Base-by-base conservation (phyloP, 2,329 filamentous ascomycete species). In the Penicillium sp. region DNA sequence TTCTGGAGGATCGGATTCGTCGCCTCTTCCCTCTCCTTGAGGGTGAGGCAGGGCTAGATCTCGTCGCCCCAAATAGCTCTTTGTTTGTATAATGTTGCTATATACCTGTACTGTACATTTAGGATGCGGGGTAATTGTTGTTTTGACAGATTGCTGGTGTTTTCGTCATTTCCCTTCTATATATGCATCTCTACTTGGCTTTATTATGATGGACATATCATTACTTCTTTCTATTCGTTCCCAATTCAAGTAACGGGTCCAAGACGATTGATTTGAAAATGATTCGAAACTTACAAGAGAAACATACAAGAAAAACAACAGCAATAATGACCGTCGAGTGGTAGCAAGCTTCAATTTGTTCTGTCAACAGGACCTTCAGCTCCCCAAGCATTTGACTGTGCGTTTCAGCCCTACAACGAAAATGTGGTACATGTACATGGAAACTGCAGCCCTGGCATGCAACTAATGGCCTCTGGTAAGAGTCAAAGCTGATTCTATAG, bases 1-100 rank as follows among this genome's bases (percentile, higher is more conserved):
- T 75, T 46, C 53, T 76, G 11, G 63, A 73, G 42, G 73, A 74
- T 52, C 65, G 74, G 2, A 65, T 67, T 14, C 66, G 61, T 14
- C 55, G 57, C 38, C 58, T 74, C 39, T 61, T 63, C 51, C 65
- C 69, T 18, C 46, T 70, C 14, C 62, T 71, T 19, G 70, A 70
- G 42, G 68, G 63, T 2, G 68, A 72, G 45, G 62, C 64, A 9
- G 60, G 61, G 1, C 47, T 71, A 27, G 65, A 64, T 46, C 62
- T 58, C 0, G 57, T 71, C 23, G 63, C 67, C 26, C 66, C 69
- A 7, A 65, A 65, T 44, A 65, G 61, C 44, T 70, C 68, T 29
- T 55, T 71, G 50, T 70, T 70, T 56, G 52, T 63, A 19, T 66
- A 53, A 55, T 43, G 16, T 23, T 43, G 41, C 14, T 27, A 3